phyloP scores from a whole-genome alignment of 768 basidiomycete genomes.

The Podaxis sp. region DNA sequence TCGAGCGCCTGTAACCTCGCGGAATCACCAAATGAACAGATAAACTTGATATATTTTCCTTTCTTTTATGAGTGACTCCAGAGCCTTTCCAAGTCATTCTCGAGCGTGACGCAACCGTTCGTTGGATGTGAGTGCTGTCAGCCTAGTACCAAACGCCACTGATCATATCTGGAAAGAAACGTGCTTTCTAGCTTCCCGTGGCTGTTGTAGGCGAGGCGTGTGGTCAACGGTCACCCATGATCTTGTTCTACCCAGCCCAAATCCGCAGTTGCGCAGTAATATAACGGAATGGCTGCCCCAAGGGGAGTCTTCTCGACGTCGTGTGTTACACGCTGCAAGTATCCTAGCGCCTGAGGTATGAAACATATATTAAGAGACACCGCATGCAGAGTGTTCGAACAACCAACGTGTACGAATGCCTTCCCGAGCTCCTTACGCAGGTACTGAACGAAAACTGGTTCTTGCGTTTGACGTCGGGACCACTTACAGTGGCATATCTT shows the following conservation, averaged over 20 bases:
- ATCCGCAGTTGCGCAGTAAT: conserved; percentile 6
- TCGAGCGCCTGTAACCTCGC: conserved; percentile 22
- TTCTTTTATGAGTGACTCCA: not conserved
- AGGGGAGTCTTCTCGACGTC: not conserved
- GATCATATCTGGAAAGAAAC: too few relatives aligned
- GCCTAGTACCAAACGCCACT: not conserved
- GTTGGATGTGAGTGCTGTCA: too few relatives aligned
- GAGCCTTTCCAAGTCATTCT: not conserved
- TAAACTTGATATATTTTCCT: not conserved
- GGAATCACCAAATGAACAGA: too few relatives aligned
- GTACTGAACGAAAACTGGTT: conserved; percentile 30
- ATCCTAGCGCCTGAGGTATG: not conserved
- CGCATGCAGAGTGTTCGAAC: too few relatives aligned
- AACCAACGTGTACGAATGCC: conserved; percentile 9
- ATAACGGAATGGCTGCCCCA: not conserved
- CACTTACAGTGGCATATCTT: conserved; percentile 43
- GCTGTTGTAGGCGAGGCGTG: too few relatives aligned
- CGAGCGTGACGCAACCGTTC: not conserved
- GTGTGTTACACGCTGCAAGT: not conserved
- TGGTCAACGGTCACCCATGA: not conserved
- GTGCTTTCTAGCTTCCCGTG: too few relatives aligned
- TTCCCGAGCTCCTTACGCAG: conserved; percentile 18
- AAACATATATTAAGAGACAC: not conserved
- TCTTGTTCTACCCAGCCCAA: not conserved
- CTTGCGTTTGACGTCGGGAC: conserved; percentile 43